Conservation (phyloP, 1,139 yeast species). For the Kodamaea derodonti region DNA sequence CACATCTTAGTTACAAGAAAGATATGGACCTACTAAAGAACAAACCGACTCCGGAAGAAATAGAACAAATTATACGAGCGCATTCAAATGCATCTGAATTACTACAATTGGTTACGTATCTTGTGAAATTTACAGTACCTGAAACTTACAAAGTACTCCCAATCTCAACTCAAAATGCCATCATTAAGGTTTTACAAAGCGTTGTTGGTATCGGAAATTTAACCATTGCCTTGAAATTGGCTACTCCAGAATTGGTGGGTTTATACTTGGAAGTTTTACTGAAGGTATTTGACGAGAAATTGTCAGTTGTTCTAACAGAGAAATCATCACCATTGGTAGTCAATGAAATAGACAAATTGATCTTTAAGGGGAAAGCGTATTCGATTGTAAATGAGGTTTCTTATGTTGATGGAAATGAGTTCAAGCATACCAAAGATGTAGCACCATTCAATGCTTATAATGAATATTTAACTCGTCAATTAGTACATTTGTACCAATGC, state of each 20-base stretch:
- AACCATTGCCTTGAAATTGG: constrained; percentile 12
- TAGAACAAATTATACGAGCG: constrained; percentile 11
- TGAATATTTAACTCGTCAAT: constrained; percentile 19
- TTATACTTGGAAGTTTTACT: constrained; percentile 11
- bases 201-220: constrained; percentile 31
- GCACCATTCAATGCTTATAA: constrained; percentile 22
- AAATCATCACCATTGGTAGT: constrained; percentile 11
- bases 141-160: constrained; percentile 19
- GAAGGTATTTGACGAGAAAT: constrained; percentile 15
- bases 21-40: constrained; percentile 14
- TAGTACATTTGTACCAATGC: constrained; percentile 9
- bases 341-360: constrained; percentile 34
- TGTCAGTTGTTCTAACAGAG: constrained; percentile 1
- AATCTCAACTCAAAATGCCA: constrained; percentile 5
- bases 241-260: constrained; percentile 2
- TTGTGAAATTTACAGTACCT: constrained; percentile 33
- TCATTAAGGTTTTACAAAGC: constrained; percentile 18
- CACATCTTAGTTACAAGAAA: neutral
- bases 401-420: neutral
- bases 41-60: constrained; percentile 17
- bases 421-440: too few species aligned
- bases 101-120: constrained; percentile 15
- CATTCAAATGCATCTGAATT: constrained; percentile 2
- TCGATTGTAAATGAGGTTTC: constrained; percentile 23
- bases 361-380: constrained; percentile 33